Percentiles rank a stretch among this genome's conserved stretches.
Evolutionary conservation across 805 yeast genomes (phyloP).

Genomic region (Ogataea dorogensis): DNA sequence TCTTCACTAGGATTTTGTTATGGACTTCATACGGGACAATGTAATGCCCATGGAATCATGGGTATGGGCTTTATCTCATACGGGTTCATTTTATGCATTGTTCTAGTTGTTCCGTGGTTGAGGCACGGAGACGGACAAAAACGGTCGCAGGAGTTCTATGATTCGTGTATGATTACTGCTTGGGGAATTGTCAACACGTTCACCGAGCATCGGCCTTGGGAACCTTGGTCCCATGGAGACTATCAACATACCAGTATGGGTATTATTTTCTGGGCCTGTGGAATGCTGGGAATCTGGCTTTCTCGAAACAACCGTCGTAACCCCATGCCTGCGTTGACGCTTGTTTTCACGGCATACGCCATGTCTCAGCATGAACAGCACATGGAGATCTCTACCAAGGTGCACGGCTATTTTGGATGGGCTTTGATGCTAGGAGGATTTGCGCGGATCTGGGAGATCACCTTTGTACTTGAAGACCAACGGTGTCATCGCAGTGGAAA

Average conservation of each 20-base stretch:
- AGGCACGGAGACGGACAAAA: slow-evolving; percentile 44
- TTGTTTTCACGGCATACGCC: slow-evolving; percentile 89
- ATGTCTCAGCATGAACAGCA: slow-evolving; percentile 89
- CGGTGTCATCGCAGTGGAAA: slow-evolving; percentile 39
- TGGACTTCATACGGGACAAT: slow-evolving; percentile 83
- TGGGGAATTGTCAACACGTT: slow-evolving; percentile 96
- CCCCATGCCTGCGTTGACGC: slow-evolving; percentile 76
- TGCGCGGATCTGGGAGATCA: slow-evolving; percentile 73
- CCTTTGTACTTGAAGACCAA: slow-evolving; percentile 68
- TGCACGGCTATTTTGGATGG: slow-evolving; percentile 83
- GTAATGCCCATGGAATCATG: slow-evolving; percentile 97
- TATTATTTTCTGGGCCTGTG: slow-evolving; percentile 94
- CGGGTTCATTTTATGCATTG: slow-evolving; percentile 66
- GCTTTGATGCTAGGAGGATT: slow-evolving; percentile 78
- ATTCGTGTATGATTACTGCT: slow-evolving; percentile 70
- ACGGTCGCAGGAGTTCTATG: slow-evolving; percentile 81
- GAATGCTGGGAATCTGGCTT: slow-evolving; percentile 76
- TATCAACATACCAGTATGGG: slow-evolving; percentile 97
- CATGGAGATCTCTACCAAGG: slow-evolving; percentile 74
- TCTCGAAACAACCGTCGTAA: slow-evolving; percentile 67
- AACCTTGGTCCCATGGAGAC: slow-evolving; percentile 89
- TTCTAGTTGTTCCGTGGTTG: slow-evolving; percentile 75
- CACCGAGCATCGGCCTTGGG: slow-evolving; percentile 93
- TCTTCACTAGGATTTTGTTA: slow-evolving; percentile 88
- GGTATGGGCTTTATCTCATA: slow-evolving; percentile 83